Base-by-base conservation (phyloP, 192 early-diverging fungal species). In the Coemansia sp. region DNA sequence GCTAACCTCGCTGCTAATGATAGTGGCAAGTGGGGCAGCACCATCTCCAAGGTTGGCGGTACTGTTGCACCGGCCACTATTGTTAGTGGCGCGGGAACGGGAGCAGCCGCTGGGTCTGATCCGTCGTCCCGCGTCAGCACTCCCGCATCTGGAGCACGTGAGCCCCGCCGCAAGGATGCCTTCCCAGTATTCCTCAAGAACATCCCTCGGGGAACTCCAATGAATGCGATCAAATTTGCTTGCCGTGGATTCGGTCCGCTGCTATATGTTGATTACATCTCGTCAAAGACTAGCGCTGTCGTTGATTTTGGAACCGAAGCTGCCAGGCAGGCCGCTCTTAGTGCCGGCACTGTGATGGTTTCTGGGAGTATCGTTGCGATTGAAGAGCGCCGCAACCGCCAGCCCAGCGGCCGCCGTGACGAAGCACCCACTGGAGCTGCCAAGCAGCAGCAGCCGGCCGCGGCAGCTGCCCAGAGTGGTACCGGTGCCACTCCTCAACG, bases 291-390 rank as follows among this genome's bases (percentile, higher is more conserved):
- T 65, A 77, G 67, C 34, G 89, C 86, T 2, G 88, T 91, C 70
- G 86, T 92, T 24, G 90, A 93, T 65, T 94, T 93, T 71, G 70
- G 73, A 34, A 78, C 84, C 11, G 74, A 71, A 26, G 89, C 85
- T 20, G 74, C 79, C 23, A 89, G 89, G 18, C 83, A 83, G 34
- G 73, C 75, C 4, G 87, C 90, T 13, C 86, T 94, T 60, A 36
- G 57, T 26, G 66, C 70, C 6, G 65, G 71, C 36, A 62, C 56
- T 21, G 48, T 70, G 14, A 60, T 51, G 26, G 37, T 83, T 21
- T 62, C 36, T 34, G 65, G 40, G 40, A 38, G 24, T 34, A 63
- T 21, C 37, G 63, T 83, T 4, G 9, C 46, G 11, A 69, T 77
- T 28, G 80, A 83, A 65, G 71, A 77, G 74, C 74, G 74, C n/a